Conservation (phyloP, 2,329 filamentous ascomycete species). For the Coniochaeta sp. region DNA sequence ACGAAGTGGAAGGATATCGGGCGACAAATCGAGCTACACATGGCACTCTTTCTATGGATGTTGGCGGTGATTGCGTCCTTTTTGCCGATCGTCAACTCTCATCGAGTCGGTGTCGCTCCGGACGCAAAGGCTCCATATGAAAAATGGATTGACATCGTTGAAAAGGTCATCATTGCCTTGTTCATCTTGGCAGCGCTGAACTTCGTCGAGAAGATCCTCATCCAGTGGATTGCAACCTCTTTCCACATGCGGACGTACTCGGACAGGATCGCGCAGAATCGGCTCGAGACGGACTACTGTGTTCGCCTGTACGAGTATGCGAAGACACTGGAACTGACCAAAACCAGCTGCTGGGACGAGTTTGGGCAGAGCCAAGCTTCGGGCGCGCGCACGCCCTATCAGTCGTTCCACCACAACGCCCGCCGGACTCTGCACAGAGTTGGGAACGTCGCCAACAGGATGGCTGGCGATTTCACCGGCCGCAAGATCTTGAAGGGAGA, state of each 20-base stretch:
- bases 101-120: conserved; percentile 28
- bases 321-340: conserved; percentile 60
- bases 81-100: conserved; percentile 66
- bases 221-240: conserved; percentile 88
- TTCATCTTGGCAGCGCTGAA: conserved; percentile 77
- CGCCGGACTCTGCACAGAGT: conserved; percentile 71
- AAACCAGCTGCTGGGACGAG: conserved; percentile 41
- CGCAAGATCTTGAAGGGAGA: conserved; percentile 57
- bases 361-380: conserved; percentile 28
- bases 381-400: conserved; percentile 67
- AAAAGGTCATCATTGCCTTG: conserved; percentile 81
- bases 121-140: conserved; percentile 41
- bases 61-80: conserved; percentile 82
- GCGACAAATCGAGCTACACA: conserved; percentile 75
- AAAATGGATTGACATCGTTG: conserved; percentile 68
- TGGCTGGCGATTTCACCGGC: conserved; percentile 89
- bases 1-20: conserved; percentile 94
- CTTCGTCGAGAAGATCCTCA: conserved; percentile 84
- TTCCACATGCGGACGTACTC: conserved; percentile 90
- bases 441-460: conserved; percentile 74
- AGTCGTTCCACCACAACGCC: conserved; percentile 66
- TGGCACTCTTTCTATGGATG: conserved; percentile 87
- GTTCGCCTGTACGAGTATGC: conserved; percentile 59
- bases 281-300: conserved; percentile 67
- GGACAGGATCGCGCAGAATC: conserved; percentile 74